Conservation (phyloP, 768 basidiomycete genomes). For the Lanmaoa pseudosensibilis region DNA sequence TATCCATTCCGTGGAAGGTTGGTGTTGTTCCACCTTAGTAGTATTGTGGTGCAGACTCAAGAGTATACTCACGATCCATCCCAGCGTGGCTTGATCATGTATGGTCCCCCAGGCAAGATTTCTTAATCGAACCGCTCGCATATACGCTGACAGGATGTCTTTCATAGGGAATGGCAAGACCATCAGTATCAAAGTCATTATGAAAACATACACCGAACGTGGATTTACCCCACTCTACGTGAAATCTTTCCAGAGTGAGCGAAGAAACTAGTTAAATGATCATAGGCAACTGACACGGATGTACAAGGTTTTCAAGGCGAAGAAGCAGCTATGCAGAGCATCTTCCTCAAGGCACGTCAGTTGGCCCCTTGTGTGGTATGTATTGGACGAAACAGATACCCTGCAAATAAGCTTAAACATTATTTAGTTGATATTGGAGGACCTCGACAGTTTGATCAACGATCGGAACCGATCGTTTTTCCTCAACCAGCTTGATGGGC, state of each 20-base stretch:
- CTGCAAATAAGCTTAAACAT: neutral
- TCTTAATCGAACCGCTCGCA: neutral
- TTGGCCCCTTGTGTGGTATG: conserved; percentile 62
- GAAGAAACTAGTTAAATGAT: neutral
- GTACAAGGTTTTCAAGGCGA: conserved; percentile 56
- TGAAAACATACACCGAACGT: conserved; percentile 65
- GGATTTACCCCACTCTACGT: conserved; percentile 77
- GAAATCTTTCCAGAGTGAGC: conserved; percentile 71
- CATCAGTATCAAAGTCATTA: conserved; percentile 78
- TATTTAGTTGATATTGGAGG: conserved; percentile 47
- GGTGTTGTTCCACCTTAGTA: neutral
- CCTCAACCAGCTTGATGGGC: conserved; percentile 82
- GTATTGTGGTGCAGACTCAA: neutral
- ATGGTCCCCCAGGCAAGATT: conserved; percentile 72
- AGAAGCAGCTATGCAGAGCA: conserved; percentile 61
- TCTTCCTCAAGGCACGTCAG: conserved; percentile 75
- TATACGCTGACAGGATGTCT: neutral
- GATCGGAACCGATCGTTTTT: conserved; percentile 81
- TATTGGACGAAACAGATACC: conserved; percentile 40
- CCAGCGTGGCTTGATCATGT: conserved; percentile 79
- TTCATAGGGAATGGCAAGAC: conserved; percentile 76
- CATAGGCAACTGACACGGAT: conserved; percentile 7
- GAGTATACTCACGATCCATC: conserved; percentile 1
- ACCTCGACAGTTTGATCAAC: conserved; percentile 78
- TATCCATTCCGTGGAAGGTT: conserved; percentile 85